Conservation (phyloP, 768 basidiomycete species). For the Lyophyllum semitale region DNA sequence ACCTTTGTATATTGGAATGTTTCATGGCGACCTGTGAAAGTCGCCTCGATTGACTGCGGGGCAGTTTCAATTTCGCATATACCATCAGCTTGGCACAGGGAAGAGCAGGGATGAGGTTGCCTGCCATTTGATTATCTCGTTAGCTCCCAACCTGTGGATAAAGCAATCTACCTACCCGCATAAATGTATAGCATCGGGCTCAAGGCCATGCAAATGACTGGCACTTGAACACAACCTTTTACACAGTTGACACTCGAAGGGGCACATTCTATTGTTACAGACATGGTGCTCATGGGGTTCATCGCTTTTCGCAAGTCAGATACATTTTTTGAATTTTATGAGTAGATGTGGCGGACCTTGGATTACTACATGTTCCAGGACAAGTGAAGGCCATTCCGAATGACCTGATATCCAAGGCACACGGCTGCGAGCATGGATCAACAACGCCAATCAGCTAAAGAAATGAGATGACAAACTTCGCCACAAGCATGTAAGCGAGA, state of each 20-base stretch:
- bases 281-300: constrained; percentile 44
- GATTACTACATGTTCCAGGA: constrained; percentile 39
- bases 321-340: neutral
- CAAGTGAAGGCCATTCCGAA: constrained; percentile 41
- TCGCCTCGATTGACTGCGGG: constrained; percentile 62
- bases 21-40: constrained; percentile 59
- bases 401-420: constrained; percentile 15
- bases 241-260: constrained; percentile 55
- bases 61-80: constrained; percentile 61
- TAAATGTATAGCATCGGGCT: constrained; percentile 43
- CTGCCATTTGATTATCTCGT: constrained; percentile 28
- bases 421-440: constrained; percentile 1
- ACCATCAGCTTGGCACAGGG: constrained; percentile 45
- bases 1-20: constrained; percentile 71
- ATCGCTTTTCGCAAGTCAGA: constrained; percentile 33
- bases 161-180: constrained; percentile 50
- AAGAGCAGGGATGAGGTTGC: constrained; percentile 50
- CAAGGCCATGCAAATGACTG: constrained; percentile 56
- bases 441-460: constrained; percentile 32
- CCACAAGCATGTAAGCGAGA: constrained; percentile 58
- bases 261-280: constrained; percentile 56
- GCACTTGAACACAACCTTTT: constrained; percentile 48
- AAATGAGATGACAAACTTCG: constrained; percentile 35
- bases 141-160: neutral
- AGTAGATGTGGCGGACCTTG: constrained; percentile 34